These are phyloP conservation scores for Ceratobasidium sp. DNA, from an alignment of 1,284 basidiomycete species.

Conservation along the genomic window DNA sequence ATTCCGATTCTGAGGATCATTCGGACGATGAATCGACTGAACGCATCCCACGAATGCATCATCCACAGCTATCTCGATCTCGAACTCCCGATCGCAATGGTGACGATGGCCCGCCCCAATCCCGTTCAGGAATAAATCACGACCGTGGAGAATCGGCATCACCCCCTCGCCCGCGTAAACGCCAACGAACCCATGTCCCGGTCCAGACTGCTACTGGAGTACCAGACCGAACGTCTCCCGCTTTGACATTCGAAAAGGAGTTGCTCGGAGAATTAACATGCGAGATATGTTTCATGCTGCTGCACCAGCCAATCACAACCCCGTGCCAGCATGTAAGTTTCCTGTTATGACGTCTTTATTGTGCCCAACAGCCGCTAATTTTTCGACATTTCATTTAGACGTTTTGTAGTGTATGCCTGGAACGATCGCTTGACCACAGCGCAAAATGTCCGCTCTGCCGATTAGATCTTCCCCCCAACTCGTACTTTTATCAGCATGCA, in stretches of 20 bases:
- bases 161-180: slow-evolving; percentile 42
- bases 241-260: slow-evolving; percentile 70
- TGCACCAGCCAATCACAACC: slow-evolving; percentile 89
- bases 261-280: slow-evolving; percentile 81
- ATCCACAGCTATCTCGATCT: slow-evolving; percentile 23
- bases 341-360: slow-evolving; percentile 23
- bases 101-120: neutral
- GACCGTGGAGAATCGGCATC: slow-evolving; percentile 18
- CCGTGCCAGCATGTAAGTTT: slow-evolving; percentile 88
- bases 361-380: neutral
- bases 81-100: slow-evolving; percentile 11
- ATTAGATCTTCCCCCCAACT: slow-evolving; percentile 74
- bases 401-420: slow-evolving; percentile 89
- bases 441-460: slow-evolving; percentile 87
- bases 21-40: neutral
- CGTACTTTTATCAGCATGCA: slow-evolving; percentile 80
- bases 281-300: slow-evolving; percentile 87
- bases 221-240: slow-evolving; percentile 1
- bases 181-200: slow-evolving; percentile 36
- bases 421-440: slow-evolving; percentile 88
- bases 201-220: slow-evolving; percentile 20
- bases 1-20: slow-evolving; percentile 17
- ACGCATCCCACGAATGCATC: neutral
- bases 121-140: neutral
- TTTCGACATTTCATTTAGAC: slow-evolving; percentile 63